Evolutionary conservation across 331 rosid species (phyloP), one percentile per base, ranked within the genome.

Genomic region (Spiraea crenata): DNA sequence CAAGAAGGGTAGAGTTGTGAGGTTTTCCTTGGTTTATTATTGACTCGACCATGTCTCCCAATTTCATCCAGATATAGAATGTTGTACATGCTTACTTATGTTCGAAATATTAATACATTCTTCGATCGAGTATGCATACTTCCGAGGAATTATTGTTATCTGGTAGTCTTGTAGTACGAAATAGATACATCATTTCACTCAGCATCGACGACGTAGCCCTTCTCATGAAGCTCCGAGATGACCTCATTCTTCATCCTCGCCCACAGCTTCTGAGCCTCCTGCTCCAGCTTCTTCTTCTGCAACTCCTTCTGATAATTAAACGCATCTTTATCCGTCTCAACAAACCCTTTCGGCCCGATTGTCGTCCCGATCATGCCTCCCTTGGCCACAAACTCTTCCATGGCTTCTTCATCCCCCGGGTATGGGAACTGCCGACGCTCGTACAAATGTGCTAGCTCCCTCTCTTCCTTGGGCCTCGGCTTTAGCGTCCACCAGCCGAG

Each of bases 331-430:
- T 90, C 97, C 38, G 48, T 74, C 67, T 85, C 93, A 67, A 80
- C 56, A 45, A 81, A 3, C 63, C 88, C 97, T 74, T 85, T 90
- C 1, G 89, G 97, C 37, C 92, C 91, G 63, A 93, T 72, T 3
- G 83, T 76, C 0, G 90, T 84, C 52, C 92, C 97, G 3, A 85
- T 85, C 90, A 91, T 93, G 12, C 97, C 99, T 7, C 99, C 93
- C 69, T 87, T 84, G 12, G 87, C 74, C 46, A 87, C 13, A 74
- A 93, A 90, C 74, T 85, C 97, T 46, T 88, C 74, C 96, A 90
- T 80, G 5, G 93, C 90, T 76, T 85, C 95, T 73, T 83, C 83
- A 1, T 90, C 99, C 9, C 96, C 96, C 0, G 97, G 99, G 77
- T 91, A 91, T 0, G 97, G 97, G 72, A 85, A 93, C 71, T 83